A percentile compares a stretch with the other conserved stretches of the same genome.
Conservation (phyloP, 192 early-diverging fungal species). For the Linnemannia exigua region DNA sequence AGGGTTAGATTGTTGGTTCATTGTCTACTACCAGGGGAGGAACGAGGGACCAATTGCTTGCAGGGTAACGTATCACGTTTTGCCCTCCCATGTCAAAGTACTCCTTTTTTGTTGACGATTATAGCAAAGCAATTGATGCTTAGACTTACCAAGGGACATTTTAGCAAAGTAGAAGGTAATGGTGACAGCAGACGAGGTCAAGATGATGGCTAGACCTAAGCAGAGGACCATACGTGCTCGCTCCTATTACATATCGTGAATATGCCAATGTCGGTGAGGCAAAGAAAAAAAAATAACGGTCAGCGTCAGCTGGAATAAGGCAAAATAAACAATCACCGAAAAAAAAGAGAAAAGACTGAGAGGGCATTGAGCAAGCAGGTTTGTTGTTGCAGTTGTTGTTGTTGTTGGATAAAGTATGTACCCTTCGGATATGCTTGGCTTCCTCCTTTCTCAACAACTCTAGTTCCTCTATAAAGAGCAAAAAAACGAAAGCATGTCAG, state of each 20-base stretch:
- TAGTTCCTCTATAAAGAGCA: conserved; percentile 15
- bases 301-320: background rate
- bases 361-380: background rate
- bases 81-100: too few species aligned
- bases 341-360: too few species aligned
- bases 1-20: too few species aligned
- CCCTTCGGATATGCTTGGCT: conserved; percentile 31
- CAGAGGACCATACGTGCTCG: conserved; percentile 36
- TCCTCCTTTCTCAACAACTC: conserved; percentile 32
- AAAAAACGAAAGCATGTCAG: background rate
- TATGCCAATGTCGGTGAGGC: background rate
- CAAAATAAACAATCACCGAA: background rate
- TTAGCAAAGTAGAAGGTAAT: conserved; percentile 40
- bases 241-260: conserved; percentile 8
- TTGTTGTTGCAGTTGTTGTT: too few species aligned
- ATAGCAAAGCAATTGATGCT: too few species aligned
- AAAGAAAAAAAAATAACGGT: background rate
- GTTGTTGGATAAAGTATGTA: background rate
- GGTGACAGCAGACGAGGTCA: conserved; percentile 37
- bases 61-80: too few species aligned
- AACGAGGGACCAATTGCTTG: too few species aligned
- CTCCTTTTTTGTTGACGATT: too few species aligned
- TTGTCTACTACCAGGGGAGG: too few species aligned
- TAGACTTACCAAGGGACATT: conserved; percentile 27
- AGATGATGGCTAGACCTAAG: conserved; percentile 28